Conservation (phyloP, 2,329 filamentous ascomycete species). For the Cordyceps tenuipes region DNA sequence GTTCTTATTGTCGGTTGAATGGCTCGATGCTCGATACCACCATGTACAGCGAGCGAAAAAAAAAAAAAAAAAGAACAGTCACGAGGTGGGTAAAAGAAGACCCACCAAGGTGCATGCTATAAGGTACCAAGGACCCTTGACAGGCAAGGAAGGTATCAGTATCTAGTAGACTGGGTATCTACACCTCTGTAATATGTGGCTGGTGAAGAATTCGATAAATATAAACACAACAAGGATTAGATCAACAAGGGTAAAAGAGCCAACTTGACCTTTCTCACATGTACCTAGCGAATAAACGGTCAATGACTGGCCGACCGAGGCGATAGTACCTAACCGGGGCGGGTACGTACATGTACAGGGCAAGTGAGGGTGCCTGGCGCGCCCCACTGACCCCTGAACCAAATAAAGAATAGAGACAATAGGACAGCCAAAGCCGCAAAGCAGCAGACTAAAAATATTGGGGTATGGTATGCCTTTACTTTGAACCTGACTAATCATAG, state of each 20-base stretch:
- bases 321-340: not conserved
- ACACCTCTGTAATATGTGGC: not conserved
- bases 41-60: no score
- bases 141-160: not conserved
- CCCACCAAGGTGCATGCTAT: not conserved
- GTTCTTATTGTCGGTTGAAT: not conserved
- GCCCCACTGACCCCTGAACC: conserved; percentile 4
- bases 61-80: not conserved
- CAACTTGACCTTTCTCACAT: no score
- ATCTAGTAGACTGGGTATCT: not conserved
- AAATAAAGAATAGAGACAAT: not conserved
- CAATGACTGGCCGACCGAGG: not conserved
- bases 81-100: not conserved
- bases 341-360: not conserved
- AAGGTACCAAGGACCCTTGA: not conserved
- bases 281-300: no score
- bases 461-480: no score
- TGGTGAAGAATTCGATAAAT: not conserved
- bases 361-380: not conserved
- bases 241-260: not conserved
- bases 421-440: not conserved
- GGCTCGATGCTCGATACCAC: no score
- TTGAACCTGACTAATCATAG: no score
- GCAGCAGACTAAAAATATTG: not conserved
- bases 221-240: not conserved